phyloP scores from a whole-genome alignment of 371 early-diverging fungal species.

The Umbelopsis sp. region DNA sequence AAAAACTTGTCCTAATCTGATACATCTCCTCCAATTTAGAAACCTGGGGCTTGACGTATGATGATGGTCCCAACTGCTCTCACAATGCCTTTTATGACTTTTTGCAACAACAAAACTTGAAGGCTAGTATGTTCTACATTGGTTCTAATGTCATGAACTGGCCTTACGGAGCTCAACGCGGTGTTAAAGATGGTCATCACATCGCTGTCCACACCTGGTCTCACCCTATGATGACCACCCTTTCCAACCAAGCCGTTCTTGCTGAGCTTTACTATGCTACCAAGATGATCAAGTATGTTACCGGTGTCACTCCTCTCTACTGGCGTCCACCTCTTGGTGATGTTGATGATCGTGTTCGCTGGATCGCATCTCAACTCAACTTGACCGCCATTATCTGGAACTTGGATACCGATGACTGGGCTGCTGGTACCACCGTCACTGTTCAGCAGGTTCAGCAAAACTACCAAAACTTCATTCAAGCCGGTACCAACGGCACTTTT shows the following conservation, averaged over 20 bases:
- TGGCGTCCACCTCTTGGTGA: conserved; percentile 61
- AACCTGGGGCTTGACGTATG: conserved; percentile 42
- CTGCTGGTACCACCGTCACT: conserved; percentile 37
- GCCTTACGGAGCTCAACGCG: conserved; percentile 57
- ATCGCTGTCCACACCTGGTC: conserved; percentile 60
- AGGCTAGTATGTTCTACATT: conserved; percentile 59
- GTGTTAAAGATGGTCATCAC: conserved; percentile 53
- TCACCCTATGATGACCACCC: conserved; percentile 55
- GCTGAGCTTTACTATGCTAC: conserved; percentile 59
- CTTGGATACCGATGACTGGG: conserved; percentile 54
- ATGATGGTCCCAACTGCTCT: conserved; percentile 58
- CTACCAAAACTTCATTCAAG: conserved; percentile 44
- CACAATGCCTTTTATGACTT: conserved; percentile 55
- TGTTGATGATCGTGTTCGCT: conserved; percentile 60
- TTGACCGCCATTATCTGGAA: conserved; percentile 58
- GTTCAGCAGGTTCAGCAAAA: conserved; percentile 39
- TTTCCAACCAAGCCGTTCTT: conserved; percentile 54
- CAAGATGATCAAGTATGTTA: conserved; percentile 57
- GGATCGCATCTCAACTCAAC: conserved; percentile 51
- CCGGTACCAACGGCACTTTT: conserved; percentile 50
- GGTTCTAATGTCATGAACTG: conserved; percentile 55
- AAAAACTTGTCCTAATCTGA: conserved; percentile 23
- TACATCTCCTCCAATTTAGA: conserved; percentile 20
- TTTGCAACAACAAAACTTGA: conserved; percentile 48
- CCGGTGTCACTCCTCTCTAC: conserved; percentile 59